Conservation (phyloP, 306 rosid genomes). For the Acacia crassicarpa region DNA sequence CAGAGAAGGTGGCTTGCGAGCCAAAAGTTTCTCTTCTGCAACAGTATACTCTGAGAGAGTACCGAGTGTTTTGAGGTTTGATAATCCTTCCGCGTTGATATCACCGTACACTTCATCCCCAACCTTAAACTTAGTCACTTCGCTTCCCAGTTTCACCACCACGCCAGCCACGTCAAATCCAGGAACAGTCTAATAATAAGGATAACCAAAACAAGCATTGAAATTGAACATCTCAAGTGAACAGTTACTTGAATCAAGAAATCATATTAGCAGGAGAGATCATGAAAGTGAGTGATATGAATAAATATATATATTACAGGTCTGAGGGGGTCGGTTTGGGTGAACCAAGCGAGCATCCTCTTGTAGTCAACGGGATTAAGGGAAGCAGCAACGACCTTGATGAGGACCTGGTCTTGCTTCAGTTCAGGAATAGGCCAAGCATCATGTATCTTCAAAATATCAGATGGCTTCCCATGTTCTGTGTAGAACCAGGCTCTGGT, state of each 20-base stretch:
- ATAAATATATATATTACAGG: not conserved
- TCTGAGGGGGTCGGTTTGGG: not conserved
- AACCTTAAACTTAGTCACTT: constrained; percentile 61
- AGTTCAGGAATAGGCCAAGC: constrained; percentile 38
- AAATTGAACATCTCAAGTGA: not conserved
- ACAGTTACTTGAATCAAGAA: not conserved
- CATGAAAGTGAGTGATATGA: not conserved
- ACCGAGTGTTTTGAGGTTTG: constrained; percentile 39
- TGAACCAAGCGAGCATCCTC: constrained; percentile 33
- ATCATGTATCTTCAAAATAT: constrained; percentile 35
- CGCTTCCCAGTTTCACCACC: constrained; percentile 60
- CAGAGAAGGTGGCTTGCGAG: constrained; percentile 64
- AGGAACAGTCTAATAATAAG: constrained; percentile 43
- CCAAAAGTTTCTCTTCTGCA: constrained; percentile 56
- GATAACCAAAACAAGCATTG: not conserved
- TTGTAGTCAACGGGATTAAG: constrained; percentile 55
- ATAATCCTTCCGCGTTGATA: constrained; percentile 41
- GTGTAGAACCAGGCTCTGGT: not conserved
- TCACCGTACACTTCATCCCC: constrained; percentile 80
- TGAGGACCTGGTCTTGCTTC: constrained; percentile 44
- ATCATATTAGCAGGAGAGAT: not conserved
- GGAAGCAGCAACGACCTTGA: constrained; percentile 57
- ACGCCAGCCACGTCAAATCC: constrained; percentile 77
- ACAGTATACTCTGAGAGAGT: constrained; percentile 74
- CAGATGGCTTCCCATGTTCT: constrained; percentile 41